A percentile compares a stretch with the other conserved stretches of the same genome.
These are phyloP conservation scores for Lizanozyma gosingica DNA, from an alignment of 1,139 yeast species.

Conservation along the genomic window DNA sequence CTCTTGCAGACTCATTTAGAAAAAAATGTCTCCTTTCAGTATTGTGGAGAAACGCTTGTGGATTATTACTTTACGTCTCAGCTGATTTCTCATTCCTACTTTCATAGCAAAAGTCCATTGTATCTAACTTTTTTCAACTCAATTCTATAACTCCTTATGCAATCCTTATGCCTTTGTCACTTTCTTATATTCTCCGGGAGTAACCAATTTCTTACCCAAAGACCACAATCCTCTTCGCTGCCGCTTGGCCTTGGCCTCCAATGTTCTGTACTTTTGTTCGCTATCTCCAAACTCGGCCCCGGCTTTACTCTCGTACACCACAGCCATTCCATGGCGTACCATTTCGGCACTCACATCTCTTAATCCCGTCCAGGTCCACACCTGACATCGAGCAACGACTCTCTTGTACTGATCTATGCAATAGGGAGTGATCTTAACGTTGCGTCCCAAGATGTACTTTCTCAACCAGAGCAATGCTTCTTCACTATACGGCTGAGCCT, in stretches of 20 bases:
- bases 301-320: conserved; percentile 73
- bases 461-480: conserved; percentile 80
- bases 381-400: conserved; percentile 72
- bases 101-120: too few relatives aligned
- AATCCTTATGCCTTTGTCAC: conserved; percentile 4
- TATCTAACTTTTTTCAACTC: too few relatives aligned
- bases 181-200: conserved; percentile 80
- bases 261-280: conserved; percentile 46
- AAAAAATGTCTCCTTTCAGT: too few relatives aligned
- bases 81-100: too few relatives aligned
- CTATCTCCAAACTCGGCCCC: conserved; percentile 84
- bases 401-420: conserved; percentile 84
- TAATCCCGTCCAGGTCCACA: conserved; percentile 61
- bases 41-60: too few relatives aligned
- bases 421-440: conserved; percentile 68
- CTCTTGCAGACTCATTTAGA: too few relatives aligned
- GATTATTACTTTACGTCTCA: too few relatives aligned
- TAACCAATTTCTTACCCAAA: conserved; percentile 39
- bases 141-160: too few relatives aligned
- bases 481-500: conserved; percentile 81
- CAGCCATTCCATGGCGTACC: conserved; percentile 74
- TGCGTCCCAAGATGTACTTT: conserved; percentile 50
- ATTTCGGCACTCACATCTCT: conserved; percentile 82
- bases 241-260: conserved; percentile 54
- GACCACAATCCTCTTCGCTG: conserved; percentile 67